Conservation (phyloP, 169 alveolate genomes). For the Eimeria mitis region DNA sequence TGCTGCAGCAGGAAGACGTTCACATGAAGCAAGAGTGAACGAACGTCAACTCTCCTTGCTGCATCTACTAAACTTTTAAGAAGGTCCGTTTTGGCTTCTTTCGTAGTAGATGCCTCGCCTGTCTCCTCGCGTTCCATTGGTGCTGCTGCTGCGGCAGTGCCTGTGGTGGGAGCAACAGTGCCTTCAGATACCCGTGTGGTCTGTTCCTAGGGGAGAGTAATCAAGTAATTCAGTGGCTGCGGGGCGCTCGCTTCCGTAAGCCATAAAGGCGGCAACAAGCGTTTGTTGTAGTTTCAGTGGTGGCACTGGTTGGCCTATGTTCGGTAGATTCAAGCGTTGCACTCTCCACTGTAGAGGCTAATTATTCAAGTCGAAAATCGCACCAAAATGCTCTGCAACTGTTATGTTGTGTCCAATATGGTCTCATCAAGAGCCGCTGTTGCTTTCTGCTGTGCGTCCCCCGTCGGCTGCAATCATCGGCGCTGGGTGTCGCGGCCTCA, state of each 20-base stretch:
- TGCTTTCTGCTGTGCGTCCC: neutral
- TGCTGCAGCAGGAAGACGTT: constrained; percentile 12
- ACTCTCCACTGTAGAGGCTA: neutral
- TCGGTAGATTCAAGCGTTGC: neutral
- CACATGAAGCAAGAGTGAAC: neutral
- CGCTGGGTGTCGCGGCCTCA: neutral
- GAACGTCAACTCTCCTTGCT: neutral
- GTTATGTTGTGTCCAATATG: neutral
- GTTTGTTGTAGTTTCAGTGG: neutral
- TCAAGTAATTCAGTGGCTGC: neutral
- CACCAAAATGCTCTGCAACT: neutral
- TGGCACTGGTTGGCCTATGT: neutral
- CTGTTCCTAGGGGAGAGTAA: neutral
- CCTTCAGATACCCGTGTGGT: neutral
- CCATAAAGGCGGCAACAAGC: neutral
- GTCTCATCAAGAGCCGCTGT: neutral
- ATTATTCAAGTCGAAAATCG: neutral
- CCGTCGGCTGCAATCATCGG: neutral
- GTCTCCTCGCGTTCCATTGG: constrained; percentile 15
- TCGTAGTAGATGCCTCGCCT: neutral
- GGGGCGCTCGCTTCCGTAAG: neutral
- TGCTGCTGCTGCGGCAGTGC: constrained; percentile 21
- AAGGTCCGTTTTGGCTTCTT: neutral
- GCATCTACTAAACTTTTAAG: neutral
- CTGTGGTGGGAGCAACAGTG: neutral